Base-by-base conservation (phyloP, 1,284 basidiomycete species). In the Afroboletus lepidellus region DNA sequence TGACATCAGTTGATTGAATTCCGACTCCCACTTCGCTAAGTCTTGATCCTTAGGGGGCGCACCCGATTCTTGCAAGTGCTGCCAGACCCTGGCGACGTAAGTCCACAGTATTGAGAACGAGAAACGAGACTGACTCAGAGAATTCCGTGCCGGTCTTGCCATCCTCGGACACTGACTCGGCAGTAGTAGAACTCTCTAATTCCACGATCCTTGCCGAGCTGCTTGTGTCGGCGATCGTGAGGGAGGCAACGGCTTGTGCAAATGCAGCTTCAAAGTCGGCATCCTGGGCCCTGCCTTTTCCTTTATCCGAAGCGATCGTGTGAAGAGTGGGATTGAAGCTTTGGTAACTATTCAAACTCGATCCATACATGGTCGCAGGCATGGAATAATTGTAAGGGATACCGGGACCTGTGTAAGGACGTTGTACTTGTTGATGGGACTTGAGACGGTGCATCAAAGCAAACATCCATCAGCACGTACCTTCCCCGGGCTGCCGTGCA, bases 21-120 rank as follows among this genome's bases (percentile, higher is more conserved):
- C 87, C 8, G 85, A 83, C 67, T 96, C 94, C 93, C 93, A 96
- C 66, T 87, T 87, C 5, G 86, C 83, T 43, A 92, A 69, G 57
- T 92, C 84, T 63, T 84, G 84, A 29, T 75, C 71, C 41, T 75
- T 79, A 1, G 82, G 80, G 2, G 81, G 78, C 23, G 77, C 54
- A 34, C 80, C 78, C 0, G 84, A 83, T 48, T 78, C 75, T 62
- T 81, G 80, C 25, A 85, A 60, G 27, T 79, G 72, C 45, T 82
- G 74, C 84, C 80, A 86, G 24, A 80, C 71, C 42, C 86, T 89
- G 56, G 20, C 36, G 43, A 46, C 44, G 36, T 56, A 29, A 50
- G 44, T 48, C 51, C 36, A 30, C 25, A 33, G 46, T 41, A 29
- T 49, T 29, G 46, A 45, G 8, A 50, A n/a, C 23, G 15, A 18